A percentile compares a stretch with the other conserved stretches of the same genome.
Evolutionary conservation across 2,329 filamentous ascomycete species (phyloP).

Genomic region (Cytospora mali): DNA sequence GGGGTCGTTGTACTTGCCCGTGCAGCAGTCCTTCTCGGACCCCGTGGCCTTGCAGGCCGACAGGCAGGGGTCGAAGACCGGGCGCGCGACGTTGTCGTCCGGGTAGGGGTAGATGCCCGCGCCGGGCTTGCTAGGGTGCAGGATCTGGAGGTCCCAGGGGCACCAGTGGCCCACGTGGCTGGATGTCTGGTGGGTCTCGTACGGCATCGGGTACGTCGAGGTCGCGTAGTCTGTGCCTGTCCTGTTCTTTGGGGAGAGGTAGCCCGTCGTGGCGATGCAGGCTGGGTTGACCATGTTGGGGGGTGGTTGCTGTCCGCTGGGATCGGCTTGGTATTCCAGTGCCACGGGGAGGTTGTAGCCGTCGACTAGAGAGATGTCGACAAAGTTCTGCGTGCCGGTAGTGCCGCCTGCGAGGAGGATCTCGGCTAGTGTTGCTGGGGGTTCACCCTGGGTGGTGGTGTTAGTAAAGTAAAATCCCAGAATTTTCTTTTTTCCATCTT

Average conservation of each 20-base stretch:
- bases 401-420: conserved; percentile 73
- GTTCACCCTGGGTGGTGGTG: conserved; percentile 57
- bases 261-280: conserved; percentile 72
- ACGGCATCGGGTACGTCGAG: conserved; percentile 66
- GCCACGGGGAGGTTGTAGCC: conserved; percentile 80
- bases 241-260: conserved; percentile 54
- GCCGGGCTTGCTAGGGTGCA: conserved; percentile 68
- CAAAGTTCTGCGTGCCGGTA: conserved; percentile 67
- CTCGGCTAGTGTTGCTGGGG: conserved; percentile 77
- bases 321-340: conserved; percentile 54
- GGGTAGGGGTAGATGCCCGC: conserved; percentile 80
- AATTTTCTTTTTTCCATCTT: not conserved
- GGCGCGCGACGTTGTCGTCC: conserved; percentile 71
- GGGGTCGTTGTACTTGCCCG: conserved; percentile 66
- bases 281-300: conserved; percentile 76
- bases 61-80: conserved; percentile 75
- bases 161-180: conserved; percentile 69
- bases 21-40: conserved; percentile 72
- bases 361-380: conserved; percentile 83
- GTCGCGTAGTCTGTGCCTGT: conserved; percentile 65
- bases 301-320: conserved; percentile 67
- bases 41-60: conserved; percentile 75
- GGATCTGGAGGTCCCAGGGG: conserved; percentile 75
- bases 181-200: conserved; percentile 62
- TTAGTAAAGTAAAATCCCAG: not conserved